These are phyloP conservation scores for Peronospora belbahrii DNA, from an alignment of 352 stramenopile species.

Conservation along the genomic window DNA sequence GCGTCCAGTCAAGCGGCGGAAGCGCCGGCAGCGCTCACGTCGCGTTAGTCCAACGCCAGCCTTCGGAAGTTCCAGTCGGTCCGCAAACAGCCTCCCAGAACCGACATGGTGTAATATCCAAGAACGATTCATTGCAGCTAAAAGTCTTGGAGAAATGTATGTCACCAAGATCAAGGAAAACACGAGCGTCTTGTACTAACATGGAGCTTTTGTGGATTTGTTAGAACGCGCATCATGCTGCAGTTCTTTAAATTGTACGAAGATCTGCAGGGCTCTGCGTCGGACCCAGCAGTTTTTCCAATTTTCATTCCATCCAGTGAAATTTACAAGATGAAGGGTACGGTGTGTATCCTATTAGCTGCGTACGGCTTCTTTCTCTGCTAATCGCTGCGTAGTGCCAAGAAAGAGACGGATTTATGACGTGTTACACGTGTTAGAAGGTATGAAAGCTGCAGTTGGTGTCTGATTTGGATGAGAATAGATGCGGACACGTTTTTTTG, in stretches of 20 bases:
- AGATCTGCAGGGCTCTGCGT: conserved; percentile 15
- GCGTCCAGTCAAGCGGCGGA: conserved; percentile 16
- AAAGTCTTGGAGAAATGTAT: conserved; percentile 48
- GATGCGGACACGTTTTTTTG: conserved; percentile 1
- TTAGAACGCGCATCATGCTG: conserved; percentile 43
- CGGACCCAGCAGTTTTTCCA: conserved; percentile 23
- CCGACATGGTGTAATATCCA: conserved; percentile 29
- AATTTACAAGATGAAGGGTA: conserved; percentile 64
- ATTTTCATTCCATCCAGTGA: conserved; percentile 48
- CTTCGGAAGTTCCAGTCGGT: background rate
- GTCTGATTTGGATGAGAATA: background rate
- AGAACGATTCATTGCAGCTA: conserved; percentile 30
- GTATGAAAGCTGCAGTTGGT: conserved; percentile 18
- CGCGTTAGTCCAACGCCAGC: conserved; percentile 5
- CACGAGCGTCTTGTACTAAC: background rate
- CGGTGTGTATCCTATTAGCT: conserved; percentile 5
- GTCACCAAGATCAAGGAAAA: conserved; percentile 2
- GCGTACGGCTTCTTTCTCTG: background rate
- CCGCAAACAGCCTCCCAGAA: conserved; percentile 11
- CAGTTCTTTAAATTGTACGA: conserved; percentile 67
- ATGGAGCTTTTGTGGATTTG: background rate
- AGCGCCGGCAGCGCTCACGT: conserved; percentile 11
- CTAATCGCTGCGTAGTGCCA: conserved; percentile 31
- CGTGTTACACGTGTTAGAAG: conserved; percentile 73
- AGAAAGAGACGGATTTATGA: conserved; percentile 71